Conservation (phyloP, 2,329 filamentous ascomycete genomes). For the Botrytis sinoallii region DNA sequence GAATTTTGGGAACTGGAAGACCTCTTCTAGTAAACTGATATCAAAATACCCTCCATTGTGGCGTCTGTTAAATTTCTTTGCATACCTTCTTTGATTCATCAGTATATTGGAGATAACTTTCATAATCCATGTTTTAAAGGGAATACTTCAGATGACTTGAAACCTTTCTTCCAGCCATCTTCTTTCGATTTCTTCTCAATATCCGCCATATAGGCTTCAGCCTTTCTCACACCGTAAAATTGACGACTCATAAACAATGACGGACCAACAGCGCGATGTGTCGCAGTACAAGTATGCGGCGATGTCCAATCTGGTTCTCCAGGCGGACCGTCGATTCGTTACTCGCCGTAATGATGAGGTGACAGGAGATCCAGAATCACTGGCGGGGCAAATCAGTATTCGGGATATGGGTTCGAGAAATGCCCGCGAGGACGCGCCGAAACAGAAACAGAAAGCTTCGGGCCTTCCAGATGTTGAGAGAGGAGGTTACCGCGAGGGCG, state of each 20-base stretch:
- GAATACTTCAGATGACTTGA: slow-evolving; percentile 19
- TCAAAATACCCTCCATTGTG: slow-evolving; percentile 5
- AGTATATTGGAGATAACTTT: slow-evolving; percentile 1
- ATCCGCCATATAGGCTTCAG: slow-evolving; percentile 26
- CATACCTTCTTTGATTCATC: neutral
- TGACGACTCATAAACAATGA: slow-evolving; percentile 50
- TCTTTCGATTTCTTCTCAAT: slow-evolving; percentile 13
- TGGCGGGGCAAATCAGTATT: slow-evolving; percentile 90
- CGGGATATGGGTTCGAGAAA: slow-evolving; percentile 90
- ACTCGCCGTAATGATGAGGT: slow-evolving; percentile 90
- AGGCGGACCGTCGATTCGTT: slow-evolving; percentile 96
- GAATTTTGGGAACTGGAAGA: slow-evolving; percentile 18
- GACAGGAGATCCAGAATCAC: slow-evolving; percentile 94
- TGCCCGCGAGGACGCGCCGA: slow-evolving; percentile 74
- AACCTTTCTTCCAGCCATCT: slow-evolving; percentile 13
- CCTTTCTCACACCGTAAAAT: slow-evolving; percentile 31
- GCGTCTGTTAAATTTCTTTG: slow-evolving; percentile 7
- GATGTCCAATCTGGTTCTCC: slow-evolving; percentile 99
- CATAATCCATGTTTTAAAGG: slow-evolving; percentile 16
- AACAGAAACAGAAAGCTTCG: slow-evolving; percentile 69
- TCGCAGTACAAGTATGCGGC: slow-evolving; percentile 99
- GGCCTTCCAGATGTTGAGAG: slow-evolving; percentile 69
- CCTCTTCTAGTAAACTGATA: neutral
- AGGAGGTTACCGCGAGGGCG: slow-evolving; percentile 73
- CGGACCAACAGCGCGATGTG: slow-evolving; percentile 75